Conservation (phyloP, 2,329 filamentous ascomycete genomes). For the Blastomyces parvus region DNA sequence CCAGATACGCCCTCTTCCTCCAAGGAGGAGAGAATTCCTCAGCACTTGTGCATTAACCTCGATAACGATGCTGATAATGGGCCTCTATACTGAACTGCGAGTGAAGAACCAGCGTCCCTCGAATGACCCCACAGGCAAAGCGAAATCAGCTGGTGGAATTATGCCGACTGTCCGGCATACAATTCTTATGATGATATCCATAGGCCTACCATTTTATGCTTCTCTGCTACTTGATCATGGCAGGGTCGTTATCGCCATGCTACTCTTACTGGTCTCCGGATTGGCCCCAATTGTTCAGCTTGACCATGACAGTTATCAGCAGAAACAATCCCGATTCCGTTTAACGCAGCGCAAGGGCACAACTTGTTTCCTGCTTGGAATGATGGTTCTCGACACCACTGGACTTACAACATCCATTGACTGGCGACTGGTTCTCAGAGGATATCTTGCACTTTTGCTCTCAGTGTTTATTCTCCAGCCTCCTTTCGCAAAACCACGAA, state of each 20-base stretch:
- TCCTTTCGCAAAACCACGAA: conserved; percentile 27
- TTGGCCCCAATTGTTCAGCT: background rate
- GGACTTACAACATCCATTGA: conserved; percentile 6
- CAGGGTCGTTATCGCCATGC: conserved; percentile 43
- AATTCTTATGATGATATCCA: conserved; percentile 30
- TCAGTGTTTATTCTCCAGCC: conserved; percentile 43
- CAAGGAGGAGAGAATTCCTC: background rate
- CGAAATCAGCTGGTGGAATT: conserved; percentile 18
- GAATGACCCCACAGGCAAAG: background rate
- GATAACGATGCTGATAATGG: conserved; percentile 25
- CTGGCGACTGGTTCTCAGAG: background rate
- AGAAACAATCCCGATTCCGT: background rate
- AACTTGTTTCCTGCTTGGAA: conserved; percentile 8
- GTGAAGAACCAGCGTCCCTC: background rate
- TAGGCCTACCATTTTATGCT: conserved; percentile 48
- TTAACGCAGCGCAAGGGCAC: conserved; percentile 10
- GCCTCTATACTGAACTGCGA: conserved; percentile 12
- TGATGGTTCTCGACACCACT: conserved; percentile 8
- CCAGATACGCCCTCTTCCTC: background rate
- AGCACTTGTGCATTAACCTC: conserved; percentile 23
- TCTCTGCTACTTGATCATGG: conserved; percentile 46
- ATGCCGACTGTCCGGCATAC: conserved; percentile 17
- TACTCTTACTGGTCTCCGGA: conserved; percentile 26
- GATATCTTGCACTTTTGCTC: conserved; percentile 12
- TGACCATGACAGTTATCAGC: background rate